Conservation (phyloP, 1,284 basidiomycete genomes). For the Rhodotorula sp. region DNA sequence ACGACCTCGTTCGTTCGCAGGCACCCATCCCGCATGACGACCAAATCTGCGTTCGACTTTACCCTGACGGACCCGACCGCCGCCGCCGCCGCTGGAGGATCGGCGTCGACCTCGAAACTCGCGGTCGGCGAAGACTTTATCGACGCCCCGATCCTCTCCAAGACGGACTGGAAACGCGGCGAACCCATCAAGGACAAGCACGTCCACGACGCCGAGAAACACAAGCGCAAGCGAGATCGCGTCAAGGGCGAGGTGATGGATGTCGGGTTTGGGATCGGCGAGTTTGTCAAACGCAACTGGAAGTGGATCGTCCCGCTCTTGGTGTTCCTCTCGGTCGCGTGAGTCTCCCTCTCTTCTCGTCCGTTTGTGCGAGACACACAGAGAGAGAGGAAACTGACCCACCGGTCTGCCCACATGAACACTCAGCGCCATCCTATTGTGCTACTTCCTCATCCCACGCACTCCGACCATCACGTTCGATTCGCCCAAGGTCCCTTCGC, state of each 20-base stretch:
- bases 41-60: not conserved
- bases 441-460: slow-evolving; percentile 30
- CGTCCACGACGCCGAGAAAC: slow-evolving; percentile 8
- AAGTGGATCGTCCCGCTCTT: slow-evolving; percentile 14
- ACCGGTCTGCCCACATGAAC: no score
- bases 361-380: not conserved
- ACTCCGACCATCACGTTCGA: slow-evolving; percentile 27
- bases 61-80: not conserved
- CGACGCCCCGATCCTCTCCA: slow-evolving; percentile 9
- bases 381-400: not conserved
- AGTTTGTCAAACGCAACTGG: slow-evolving; percentile 14
- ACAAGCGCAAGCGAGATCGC: slow-evolving; percentile 2
- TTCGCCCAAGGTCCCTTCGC: slow-evolving; percentile 16
- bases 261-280: not conserved
- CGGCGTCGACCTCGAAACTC: not conserved
- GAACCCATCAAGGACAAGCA: slow-evolving; percentile 26
- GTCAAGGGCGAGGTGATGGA: not conserved
- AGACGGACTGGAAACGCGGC: slow-evolving; percentile 17
- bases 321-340: slow-evolving; percentile 21
- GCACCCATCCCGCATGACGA: not conserved
- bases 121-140: not conserved
- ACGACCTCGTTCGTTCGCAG: not conserved
- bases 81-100: no score
- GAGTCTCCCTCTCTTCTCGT: not conserved
- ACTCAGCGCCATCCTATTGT: slow-evolving; percentile 17